Evolutionary conservation across 352 stramenopile species (phyloP), one percentile per base, ranked within the genome.

Genomic region (Globisporangium takayamanum): DNA sequence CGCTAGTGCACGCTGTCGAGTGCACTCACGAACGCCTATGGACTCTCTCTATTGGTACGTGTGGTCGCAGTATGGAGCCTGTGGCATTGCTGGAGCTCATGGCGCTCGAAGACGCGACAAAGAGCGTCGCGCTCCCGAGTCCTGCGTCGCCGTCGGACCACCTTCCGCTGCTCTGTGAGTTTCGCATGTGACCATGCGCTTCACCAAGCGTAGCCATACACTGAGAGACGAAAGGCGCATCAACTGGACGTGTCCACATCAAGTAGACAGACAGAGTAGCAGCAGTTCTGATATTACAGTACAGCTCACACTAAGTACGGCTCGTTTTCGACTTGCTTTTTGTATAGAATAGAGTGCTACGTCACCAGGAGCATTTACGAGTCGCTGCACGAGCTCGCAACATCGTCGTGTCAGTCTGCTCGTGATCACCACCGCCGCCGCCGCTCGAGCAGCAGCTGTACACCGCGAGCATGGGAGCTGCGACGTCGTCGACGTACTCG

Each of bases 141-240:
- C 66, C 69, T 1, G 68, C 80, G 49, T 89, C 83, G 56, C 81
- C 81, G 6, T 92, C 82, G 2, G 84, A 94, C 28, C 84, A 94
- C 53, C 64, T 94, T 4, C 82, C 82, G 8, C 64, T 94, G 12
- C 53, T 94, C 4, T 83, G 78, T 60, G 75, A 87, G 50, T 92
- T 94, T 55, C 66, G 64, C 45, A 71, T 78, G 33, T 49, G 26
- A 10, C 6, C 6, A 56, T 20, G 42, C 15, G n/a, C 11, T 25
- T 33, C 28, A 5, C 28, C 28, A 33, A 22, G 22, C 22, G 22
- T 22, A 22, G 22, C 22, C 28, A 33, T 5, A 20, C 8, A 42
- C 18, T 10, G 14, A 18, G 41, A 20, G 41, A 5, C 15, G 11
- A n/a, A 16, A 3, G 41, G 15, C 41, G 41, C 41, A 46, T 8